Conservation (phyloP, 352 stramenopile genomes). For the Phytophthora niederhauseri region DNA sequence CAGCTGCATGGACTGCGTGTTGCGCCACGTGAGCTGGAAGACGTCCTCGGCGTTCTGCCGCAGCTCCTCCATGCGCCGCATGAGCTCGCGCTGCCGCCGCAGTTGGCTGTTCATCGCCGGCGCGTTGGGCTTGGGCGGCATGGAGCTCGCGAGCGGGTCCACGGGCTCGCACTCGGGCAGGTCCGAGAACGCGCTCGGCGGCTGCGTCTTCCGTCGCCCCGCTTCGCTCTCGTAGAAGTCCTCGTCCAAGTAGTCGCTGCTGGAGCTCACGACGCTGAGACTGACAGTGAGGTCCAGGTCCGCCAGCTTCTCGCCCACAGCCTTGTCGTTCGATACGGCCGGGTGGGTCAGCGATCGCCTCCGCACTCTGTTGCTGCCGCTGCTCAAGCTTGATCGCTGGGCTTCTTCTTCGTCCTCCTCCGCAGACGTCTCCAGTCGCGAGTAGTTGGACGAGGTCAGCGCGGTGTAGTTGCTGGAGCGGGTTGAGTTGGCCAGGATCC, state of each 20-base stretch:
- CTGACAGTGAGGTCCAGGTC: slow-evolving; percentile 22
- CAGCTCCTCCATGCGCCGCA: slow-evolving; percentile 39
- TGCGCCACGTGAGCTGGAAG: slow-evolving; percentile 34
- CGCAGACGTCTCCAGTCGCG: slow-evolving; percentile 17
- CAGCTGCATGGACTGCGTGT: slow-evolving; percentile 35
- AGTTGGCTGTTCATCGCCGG: slow-evolving; percentile 19
- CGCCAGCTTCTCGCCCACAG: slow-evolving; percentile 12
- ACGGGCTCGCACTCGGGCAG: slow-evolving; percentile 12
- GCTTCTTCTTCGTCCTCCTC: slow-evolving; percentile 23
- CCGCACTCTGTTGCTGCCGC: slow-evolving; percentile 7
- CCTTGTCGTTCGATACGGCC: slow-evolving; percentile 8
- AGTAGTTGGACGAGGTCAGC: slow-evolving; percentile 22
- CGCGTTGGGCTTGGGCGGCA: slow-evolving; percentile 22
- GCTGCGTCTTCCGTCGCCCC: slow-evolving; percentile 32
- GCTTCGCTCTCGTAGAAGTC: slow-evolving; percentile 24
- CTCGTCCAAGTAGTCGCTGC: slow-evolving; percentile 28
- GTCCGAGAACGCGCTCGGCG: slow-evolving; percentile 18
- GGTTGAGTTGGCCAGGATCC: slow-evolving; percentile 20
- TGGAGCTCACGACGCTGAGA: slow-evolving; percentile 24
- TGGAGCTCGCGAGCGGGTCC: slow-evolving; percentile 25
- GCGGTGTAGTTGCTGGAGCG: slow-evolving; percentile 24
- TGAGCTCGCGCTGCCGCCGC: slow-evolving; percentile 26
- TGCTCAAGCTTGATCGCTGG: slow-evolving; percentile 15
- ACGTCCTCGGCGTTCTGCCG: slow-evolving; percentile 39
- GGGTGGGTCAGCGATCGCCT: slow-evolving; percentile 31